Conservation (phyloP, 1,284 basidiomycete genomes). For the Gymnopus androsaceus region DNA sequence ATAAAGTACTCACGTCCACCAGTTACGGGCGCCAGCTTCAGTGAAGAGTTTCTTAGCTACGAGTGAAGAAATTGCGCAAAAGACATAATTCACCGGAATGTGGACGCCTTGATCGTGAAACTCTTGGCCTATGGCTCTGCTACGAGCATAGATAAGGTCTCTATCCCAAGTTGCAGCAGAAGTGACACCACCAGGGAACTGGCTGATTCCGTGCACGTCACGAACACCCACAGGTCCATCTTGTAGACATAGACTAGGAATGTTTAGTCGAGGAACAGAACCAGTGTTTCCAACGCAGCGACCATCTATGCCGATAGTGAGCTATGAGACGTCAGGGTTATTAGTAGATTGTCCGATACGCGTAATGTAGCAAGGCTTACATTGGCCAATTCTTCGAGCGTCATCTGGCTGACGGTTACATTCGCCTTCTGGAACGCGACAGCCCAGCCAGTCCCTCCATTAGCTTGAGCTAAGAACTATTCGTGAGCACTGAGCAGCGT, state of each 20-base stretch:
- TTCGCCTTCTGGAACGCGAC: conserved; percentile 3
- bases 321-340: background rate
- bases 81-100: conserved; percentile 22
- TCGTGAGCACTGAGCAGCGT: too few species aligned
- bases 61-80: background rate
- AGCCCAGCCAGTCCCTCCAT: background rate
- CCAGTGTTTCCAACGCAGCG: conserved; percentile 48
- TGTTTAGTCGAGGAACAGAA: conserved; percentile 23
- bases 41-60: background rate
- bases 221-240: conserved; percentile 52
- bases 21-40: conserved; percentile 1
- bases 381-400: conserved; percentile 3
- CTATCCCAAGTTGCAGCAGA: conserved; percentile 38
- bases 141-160: conserved; percentile 41
- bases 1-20: background rate
- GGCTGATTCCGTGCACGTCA: conserved; percentile 31
- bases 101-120: conserved; percentile 63
- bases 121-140: conserved; percentile 59
- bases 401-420: background rate
- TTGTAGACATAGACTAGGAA: conserved; percentile 28
- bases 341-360: background rate
- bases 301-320: background rate
- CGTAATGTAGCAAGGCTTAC: background rate
- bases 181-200: conserved; percentile 40
- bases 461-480: too few species aligned